These are phyloP conservation scores for Malassezia furfur DNA, from an alignment of 1,284 basidiomycete genomes.

Conservation along the genomic window DNA sequence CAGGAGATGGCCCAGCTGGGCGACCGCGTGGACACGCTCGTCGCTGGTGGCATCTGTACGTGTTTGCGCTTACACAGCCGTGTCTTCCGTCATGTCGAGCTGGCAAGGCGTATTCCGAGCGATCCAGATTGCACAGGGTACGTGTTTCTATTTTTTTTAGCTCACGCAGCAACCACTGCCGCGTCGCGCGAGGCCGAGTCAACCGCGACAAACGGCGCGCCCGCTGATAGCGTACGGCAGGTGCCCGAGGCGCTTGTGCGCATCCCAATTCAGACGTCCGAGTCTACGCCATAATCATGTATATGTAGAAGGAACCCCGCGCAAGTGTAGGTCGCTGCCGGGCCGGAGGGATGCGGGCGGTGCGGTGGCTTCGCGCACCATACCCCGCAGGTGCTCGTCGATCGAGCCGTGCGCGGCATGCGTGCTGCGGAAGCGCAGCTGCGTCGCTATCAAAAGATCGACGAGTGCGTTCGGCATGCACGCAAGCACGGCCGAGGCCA, in stretches of 20 bases:
- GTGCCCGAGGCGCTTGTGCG: constrained; percentile 17
- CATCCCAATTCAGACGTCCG: constrained; percentile 4
- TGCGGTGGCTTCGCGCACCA: not conserved
- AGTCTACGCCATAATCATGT: not conserved
- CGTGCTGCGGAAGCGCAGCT: not conserved
- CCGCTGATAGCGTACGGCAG: not conserved
- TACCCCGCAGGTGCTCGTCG: not conserved
- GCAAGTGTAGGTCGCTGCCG: not conserved
- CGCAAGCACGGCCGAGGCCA: not conserved
- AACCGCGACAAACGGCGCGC: not conserved
- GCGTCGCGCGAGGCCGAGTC: not conserved
- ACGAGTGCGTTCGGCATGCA: not conserved
- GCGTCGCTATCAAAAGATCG: not conserved
- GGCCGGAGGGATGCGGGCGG: not conserved
- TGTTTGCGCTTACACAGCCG: constrained; percentile 22
- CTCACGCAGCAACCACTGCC: not conserved
- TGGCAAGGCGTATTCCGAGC: constrained; percentile 46
- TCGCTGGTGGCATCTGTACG: constrained; percentile 35
- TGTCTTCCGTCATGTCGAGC: constrained; percentile 37
- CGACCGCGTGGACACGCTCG: constrained; percentile 37
- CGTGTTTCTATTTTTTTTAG: constrained; percentile 15
- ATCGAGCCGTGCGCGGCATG: not conserved
- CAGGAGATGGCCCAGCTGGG: constrained; percentile 34
- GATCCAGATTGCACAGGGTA: constrained; percentile 41
- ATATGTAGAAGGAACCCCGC: not conserved